Evolutionary conservation across 1,284 basidiomycete species (phyloP), one percentile per base, ranked within the genome.

Genomic region (Apiotrichum montevideense): DNA sequence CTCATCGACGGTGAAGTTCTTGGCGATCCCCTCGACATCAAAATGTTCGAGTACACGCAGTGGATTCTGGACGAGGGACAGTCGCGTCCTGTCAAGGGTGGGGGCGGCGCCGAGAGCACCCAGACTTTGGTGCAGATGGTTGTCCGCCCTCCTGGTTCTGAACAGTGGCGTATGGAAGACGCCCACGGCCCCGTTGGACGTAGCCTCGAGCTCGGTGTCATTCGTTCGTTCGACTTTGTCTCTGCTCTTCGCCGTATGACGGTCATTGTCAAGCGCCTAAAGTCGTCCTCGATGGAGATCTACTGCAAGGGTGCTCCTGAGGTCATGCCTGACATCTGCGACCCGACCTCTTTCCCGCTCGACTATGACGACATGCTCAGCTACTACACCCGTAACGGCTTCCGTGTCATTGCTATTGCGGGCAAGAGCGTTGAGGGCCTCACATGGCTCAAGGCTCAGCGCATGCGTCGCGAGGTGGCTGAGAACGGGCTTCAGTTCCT

Each of bases 291-390:
- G 71, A 98, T 98, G 90, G 95, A 98, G 72, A 83, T 98, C 7
- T 98, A 97, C 73, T 94, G 95, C 71, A 99, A 99, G 74, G 96
- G 96, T 29, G 96, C 96, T 1, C 96, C 96, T 0, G 96, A 99
- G 74, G 90, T 96, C 55, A 98, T 99, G 93, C 75, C 79, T 3
- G 94, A 96, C 47, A 98, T 99, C 58, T 98, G 94, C 72, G 87
- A 92, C 57, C 86, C 82, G 61, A 83, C 87, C 51, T 89, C 91
- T 13, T 87, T 99, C 70, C 96, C 96, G 0, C 83, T 87, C 58
- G 95, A 99, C 75, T 99, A 97, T 71, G 93, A 97, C 37, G 96
- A 98, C 71, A 81, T 98, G 55, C 80, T 99, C 14, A 90, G 91
- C 4, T 98, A 98, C 76, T 98, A 98, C 75, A 99, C 96, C 6